Evolutionary conservation across 176 grass and related monocot species (phyloP).

Genomic region (Cymbopogon citratus): DNA sequence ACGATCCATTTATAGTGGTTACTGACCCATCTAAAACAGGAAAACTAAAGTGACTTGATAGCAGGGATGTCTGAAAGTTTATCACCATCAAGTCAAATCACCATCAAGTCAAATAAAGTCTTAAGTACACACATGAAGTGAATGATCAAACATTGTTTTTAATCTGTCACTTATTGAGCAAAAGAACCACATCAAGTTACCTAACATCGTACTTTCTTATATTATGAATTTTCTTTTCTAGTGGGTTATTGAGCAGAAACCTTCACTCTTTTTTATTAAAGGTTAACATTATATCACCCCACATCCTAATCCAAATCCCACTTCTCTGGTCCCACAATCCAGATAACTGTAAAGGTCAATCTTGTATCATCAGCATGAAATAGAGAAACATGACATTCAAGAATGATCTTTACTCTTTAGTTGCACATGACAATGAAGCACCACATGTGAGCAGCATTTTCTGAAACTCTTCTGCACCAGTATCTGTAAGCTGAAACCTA

Average conservation of each 20-base stretch:
- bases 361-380: background rate
- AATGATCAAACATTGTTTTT: slow-evolving; percentile 5
- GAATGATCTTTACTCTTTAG: slow-evolving; percentile 70
- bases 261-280: background rate
- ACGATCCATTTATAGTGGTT: slow-evolving; percentile 91
- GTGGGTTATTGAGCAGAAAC: background rate
- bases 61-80: slow-evolving; percentile 7
- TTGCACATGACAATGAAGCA: slow-evolving; percentile 55
- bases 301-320: background rate
- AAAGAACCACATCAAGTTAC: background rate
- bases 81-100: slow-evolving; percentile 7
- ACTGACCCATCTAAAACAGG: slow-evolving; percentile 69
- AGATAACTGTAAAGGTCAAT: background rate
- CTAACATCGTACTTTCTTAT: background rate
- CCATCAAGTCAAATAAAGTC: background rate
- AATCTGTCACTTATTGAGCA: background rate
- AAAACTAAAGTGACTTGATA: slow-evolving; percentile 33
- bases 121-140: background rate
- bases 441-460: slow-evolving; percentile 70
- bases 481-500: slow-evolving; percentile 44
- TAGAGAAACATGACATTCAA: slow-evolving; percentile 23
- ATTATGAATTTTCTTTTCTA: background rate
- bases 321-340: background rate
- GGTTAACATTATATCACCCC: background rate
- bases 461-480: slow-evolving; percentile 56